Evolutionary conservation across 306 rosid species (phyloP).

Genomic region (Nissolia schottii): DNA sequence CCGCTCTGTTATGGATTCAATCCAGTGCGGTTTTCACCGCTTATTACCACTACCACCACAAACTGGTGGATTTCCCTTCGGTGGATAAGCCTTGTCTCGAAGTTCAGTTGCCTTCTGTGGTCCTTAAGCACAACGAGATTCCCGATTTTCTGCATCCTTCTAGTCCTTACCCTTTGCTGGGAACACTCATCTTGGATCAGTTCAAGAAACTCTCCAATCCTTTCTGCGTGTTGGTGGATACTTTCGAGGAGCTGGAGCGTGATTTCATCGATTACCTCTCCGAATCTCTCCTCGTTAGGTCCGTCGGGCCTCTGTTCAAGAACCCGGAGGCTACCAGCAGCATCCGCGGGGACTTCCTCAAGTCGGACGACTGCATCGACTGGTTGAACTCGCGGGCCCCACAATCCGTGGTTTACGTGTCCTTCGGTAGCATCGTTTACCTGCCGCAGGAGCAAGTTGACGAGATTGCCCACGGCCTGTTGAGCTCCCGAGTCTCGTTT

Average conservation of each 20-base stretch:
- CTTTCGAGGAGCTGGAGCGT: conserved; percentile 49
- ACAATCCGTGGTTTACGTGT: conserved; percentile 54
- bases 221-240: conserved; percentile 55
- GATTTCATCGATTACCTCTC: conserved; percentile 34
- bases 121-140: conserved; percentile 46
- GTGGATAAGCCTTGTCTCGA: conserved; percentile 37
- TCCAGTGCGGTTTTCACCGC: conserved; percentile 49
- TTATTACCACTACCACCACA: conserved; percentile 47
- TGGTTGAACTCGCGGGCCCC: conserved; percentile 51
- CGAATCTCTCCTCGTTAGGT: conserved; percentile 10
- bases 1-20: conserved; percentile 62
- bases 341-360: conserved; percentile 47
- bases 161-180: conserved; percentile 18
- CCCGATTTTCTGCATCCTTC: conserved; percentile 56
- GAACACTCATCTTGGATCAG: conserved; percentile 42
- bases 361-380: conserved; percentile 45
- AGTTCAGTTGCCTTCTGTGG: conserved; percentile 36
- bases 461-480: conserved; percentile 61
- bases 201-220: conserved; percentile 34
- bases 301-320: conserved; percentile 63
- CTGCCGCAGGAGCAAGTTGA: conserved; percentile 49
- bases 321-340: conserved; percentile 7
- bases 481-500: conserved; percentile 41
- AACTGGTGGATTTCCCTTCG: conserved; percentile 50
- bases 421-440: conserved; percentile 58